Base-by-base conservation (phyloP, 257 asterid genomes). In the Haberlea rhodopensis region DNA sequence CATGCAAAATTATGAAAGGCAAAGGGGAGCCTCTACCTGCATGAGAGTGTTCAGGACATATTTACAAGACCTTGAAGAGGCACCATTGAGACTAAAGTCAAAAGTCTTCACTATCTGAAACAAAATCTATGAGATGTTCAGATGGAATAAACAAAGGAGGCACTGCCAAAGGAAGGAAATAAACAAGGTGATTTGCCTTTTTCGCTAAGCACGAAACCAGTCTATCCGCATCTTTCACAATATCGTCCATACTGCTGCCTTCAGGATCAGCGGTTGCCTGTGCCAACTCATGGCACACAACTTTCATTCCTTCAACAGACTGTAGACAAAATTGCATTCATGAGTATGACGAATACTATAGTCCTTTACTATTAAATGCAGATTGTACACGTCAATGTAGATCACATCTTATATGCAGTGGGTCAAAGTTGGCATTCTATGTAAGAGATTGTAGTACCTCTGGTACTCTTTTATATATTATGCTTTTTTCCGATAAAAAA, bases 281-380 rank as follows among this genome's bases (percentile, higher is more conserved):
- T 60, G 88, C 87, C 77, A 94, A 73, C 73, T 90, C 96, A 68
- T 94, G 97, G 84, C 97, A 94, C 58, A 94, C 90, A 59, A 90
- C 95, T 80, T 94, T 94, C 99, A 94, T 94, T 68, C 99, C 99
- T 78, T 94, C 99, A 66, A 94, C 97, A 66, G 99, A 85, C 99
- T 94, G 91, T 81, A 76, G 64, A 62, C 49, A 43, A 43, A 43
- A 43, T 43, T 43, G 49, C 18, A 15, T 13, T 43, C 49, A 43
- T 43, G 49, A 43, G 49, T 15, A 15, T 13, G 49, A 13, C 7
- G 15, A 13, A 43, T 37, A 43, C 8, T 43, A 43, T 43, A 32
- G n/a, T 13, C 20, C 19, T 10, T 11, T 2, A 11, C n/a, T 11
- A 11, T 37, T 15, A 15, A 43, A 43, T 43, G 18, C 49, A 13